Base-by-base conservation (phyloP, 768 basidiomycete species). In the Mycena latifolia region DNA sequence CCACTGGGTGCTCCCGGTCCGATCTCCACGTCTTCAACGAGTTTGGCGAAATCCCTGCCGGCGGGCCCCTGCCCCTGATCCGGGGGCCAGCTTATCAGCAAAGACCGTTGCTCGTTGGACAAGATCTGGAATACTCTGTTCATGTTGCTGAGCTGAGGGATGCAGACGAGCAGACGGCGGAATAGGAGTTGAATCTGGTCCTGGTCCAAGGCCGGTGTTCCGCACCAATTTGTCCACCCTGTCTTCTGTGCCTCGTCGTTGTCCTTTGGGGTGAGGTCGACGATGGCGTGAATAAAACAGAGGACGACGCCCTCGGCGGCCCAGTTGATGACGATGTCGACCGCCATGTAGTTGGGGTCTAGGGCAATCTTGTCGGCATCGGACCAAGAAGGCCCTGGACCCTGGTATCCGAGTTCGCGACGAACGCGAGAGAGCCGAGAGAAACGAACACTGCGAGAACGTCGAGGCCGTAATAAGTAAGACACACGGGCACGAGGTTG, bases 321-420 rank as follows among this genome's bases (percentile, higher is more conserved):
- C 88, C 90, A 92, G 77, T 94, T 96, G 74, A 94, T 92, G 72
- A 95, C 93, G 73, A 96, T 89, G 78, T 96, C 93, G 65, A 93
- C 91, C 7, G 90, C 89, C 88, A 95, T 90, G 77, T 94, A 95
- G 74, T 93, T 81, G 29, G 80, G 78, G 81, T 95, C 92, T 20
- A 89, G 72, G 14, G 87, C 82, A 68, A 91, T 83, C 78, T 90
- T 91, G 70, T 92, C 89, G 9, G 84, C 89, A 65, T 91, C 89
- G 35, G 78, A 75, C 87, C 90, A 93, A 9, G 82, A 75, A 24
- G 81, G 77, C 43, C 75, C 74, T 15, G 87, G 84, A 0, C 88
- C 91, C 22, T 82, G 77, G 77, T 89, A 85, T 46, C 93, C 93
- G n/a, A 95, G 85, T 58, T 85, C 75, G 65, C 88, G 87, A 64